Evolutionary conservation across 2,329 filamentous ascomycete genomes (phyloP).

Genomic region (Trichophyton verrucosum): DNA sequence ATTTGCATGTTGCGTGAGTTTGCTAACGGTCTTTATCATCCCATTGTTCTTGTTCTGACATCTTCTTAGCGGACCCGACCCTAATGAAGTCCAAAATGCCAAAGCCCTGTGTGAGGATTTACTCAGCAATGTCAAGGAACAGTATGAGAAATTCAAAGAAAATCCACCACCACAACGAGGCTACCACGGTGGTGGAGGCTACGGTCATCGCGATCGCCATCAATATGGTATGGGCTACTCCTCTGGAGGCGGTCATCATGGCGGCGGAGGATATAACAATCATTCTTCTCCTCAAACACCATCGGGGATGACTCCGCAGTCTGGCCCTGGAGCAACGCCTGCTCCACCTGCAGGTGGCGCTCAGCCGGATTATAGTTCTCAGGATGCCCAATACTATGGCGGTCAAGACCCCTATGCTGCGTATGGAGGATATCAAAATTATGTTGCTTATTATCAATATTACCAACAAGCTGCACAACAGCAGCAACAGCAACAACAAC

Average conservation of each 20-base stretch:
- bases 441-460: slow-evolving; percentile 49
- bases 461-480: slow-evolving; percentile 53
- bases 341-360: slow-evolving; percentile 16
- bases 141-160: slow-evolving; percentile 85
- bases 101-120: slow-evolving; percentile 84
- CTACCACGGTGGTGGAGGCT: slow-evolving; percentile 36
- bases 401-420: slow-evolving; percentile 72
- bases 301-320: slow-evolving; percentile 31
- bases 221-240: slow-evolving; percentile 32
- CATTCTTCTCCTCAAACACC: slow-evolving; percentile 35
- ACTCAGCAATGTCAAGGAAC: slow-evolving; percentile 69
- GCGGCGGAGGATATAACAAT: slow-evolving; percentile 29
- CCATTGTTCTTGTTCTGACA: slow-evolving; percentile 22
- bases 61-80: slow-evolving; percentile 61
- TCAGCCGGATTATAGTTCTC: slow-evolving; percentile 58
- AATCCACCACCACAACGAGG: slow-evolving; percentile 54
- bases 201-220: slow-evolving; percentile 42
- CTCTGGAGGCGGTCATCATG: slow-evolving; percentile 18
- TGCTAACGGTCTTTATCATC: background rate
- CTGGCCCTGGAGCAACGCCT: slow-evolving; percentile 22
- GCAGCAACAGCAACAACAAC: slow-evolving; percentile 31
- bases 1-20: slow-evolving; percentile 79
- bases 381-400: slow-evolving; percentile 72
- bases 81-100: slow-evolving; percentile 70
- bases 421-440: slow-evolving; percentile 79